Conservation (phyloP, 2,329 filamentous ascomycete genomes). For the Beauveria sp. region DNA sequence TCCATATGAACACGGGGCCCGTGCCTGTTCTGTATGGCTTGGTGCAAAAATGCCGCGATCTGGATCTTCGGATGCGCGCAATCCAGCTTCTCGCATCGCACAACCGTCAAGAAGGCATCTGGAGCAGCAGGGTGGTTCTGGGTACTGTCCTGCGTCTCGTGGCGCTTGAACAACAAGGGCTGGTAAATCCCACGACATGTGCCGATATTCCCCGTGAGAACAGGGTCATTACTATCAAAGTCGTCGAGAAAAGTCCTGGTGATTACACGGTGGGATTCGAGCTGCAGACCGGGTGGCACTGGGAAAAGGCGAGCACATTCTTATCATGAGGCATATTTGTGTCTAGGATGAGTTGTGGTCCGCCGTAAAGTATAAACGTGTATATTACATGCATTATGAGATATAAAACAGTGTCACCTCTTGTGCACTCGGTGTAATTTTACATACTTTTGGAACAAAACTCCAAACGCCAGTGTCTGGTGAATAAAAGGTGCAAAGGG, state of each 20-base stretch:
- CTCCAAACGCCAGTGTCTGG: neutral
- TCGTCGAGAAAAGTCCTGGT: neutral
- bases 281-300: neutral
- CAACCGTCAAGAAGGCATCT: slow-evolving; percentile 7
- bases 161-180: slow-evolving; percentile 1
- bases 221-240: slow-evolving; percentile 2
- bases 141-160: neutral
- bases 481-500: neutral
- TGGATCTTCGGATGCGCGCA: neutral
- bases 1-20: slow-evolving; percentile 9
- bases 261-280: slow-evolving; percentile 8
- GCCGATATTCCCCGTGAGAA: slow-evolving; percentile 8
- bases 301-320: slow-evolving; percentile 4
- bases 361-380: neutral
- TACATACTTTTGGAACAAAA: neutral
- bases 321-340: neutral
- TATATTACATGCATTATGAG: neutral
- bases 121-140: slow-evolving; percentile 5
- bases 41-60: slow-evolving; percentile 7
- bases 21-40: slow-evolving; percentile 5
- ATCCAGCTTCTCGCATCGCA: slow-evolving; percentile 2
- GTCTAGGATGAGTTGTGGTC: neutral
- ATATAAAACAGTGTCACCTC: neutral
- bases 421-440: neutral
- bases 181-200: neutral